Evolutionary conservation across 139 green algal species (phyloP).

Genomic region (Chlamydomonas applanata): DNA sequence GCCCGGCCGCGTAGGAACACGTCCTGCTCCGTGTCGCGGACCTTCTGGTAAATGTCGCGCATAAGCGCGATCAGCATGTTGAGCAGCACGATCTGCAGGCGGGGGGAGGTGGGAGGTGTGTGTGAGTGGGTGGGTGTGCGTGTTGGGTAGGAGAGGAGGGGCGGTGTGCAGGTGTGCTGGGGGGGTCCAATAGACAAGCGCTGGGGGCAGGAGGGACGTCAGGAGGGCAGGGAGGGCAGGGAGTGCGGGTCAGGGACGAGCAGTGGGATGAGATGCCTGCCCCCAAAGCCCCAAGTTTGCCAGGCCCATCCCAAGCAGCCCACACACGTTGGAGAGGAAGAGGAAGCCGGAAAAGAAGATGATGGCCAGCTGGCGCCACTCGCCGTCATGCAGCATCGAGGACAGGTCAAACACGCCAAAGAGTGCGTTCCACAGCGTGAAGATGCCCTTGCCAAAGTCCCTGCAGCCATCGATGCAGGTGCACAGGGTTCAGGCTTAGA

Average conservation of each 20-base stretch:
- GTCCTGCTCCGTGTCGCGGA: slow-evolving; percentile 32
- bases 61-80: slow-evolving; percentile 56
- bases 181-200: too few relatives aligned
- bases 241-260: too few relatives aligned
- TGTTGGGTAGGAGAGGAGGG: too few relatives aligned
- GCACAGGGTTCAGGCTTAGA: neutral
- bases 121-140: neutral
- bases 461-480: neutral
- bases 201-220: too few relatives aligned
- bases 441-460: slow-evolving; percentile 29
- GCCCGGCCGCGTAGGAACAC: slow-evolving; percentile 45
- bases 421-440: slow-evolving; percentile 31
- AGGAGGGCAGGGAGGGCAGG: too few relatives aligned
- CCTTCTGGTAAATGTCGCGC: slow-evolving; percentile 40
- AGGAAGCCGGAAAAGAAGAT: slow-evolving; percentile 30
- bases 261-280: too few relatives aligned
- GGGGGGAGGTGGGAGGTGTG: neutral
- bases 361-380: slow-evolving; percentile 17
- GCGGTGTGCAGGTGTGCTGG: too few relatives aligned
- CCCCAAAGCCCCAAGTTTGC: slow-evolving; percentile 1
- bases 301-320: neutral
- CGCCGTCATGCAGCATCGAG: slow-evolving; percentile 3
- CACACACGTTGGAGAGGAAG: slow-evolving; percentile 14
- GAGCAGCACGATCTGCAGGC: slow-evolving; percentile 42
- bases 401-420: slow-evolving; percentile 32